Evolutionary conservation across 78 protist genomes (phyloP).

Genomic region (Dictyostelium purpureum): DNA sequence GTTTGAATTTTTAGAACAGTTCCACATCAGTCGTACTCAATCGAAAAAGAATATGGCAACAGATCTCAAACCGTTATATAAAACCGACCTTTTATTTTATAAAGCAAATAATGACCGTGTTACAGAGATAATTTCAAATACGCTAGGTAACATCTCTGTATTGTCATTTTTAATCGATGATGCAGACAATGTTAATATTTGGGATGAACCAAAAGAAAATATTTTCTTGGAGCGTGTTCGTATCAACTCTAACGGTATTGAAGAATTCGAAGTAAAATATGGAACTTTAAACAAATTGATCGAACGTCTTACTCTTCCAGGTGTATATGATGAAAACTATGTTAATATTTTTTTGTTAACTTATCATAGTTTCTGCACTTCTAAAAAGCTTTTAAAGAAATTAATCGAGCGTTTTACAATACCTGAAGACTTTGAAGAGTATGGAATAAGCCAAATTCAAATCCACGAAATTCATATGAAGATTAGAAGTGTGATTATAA

Average conservation of each 20-base stretch:
- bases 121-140: not conserved
- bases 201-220: conserved; percentile 51
- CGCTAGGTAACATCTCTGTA: not conserved
- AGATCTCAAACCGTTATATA: conserved; percentile 1
- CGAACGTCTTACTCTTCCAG: conserved; percentile 29
- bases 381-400: conserved; percentile 31
- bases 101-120: conserved; percentile 17
- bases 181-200: conserved; percentile 16
- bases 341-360: conserved; percentile 56
- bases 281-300: conserved; percentile 50
- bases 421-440: conserved; percentile 14
- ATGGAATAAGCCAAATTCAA: not conserved
- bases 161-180: conserved; percentile 28
- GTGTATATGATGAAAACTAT: conserved; percentile 35
- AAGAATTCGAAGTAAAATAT: conserved; percentile 13
- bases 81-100: conserved; percentile 2
- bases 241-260: conserved; percentile 10
- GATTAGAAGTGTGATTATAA: not conserved
- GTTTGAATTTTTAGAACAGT: conserved; percentile 20
- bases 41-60: not conserved
- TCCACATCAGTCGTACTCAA: conserved; percentile 21
- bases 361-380: conserved; percentile 37
- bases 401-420: conserved; percentile 61
- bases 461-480: conserved; percentile 1
- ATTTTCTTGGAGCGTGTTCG: conserved; percentile 27